phyloP scores from a whole-genome alignment of 1,139 yeast genomes.

The Suhomyces yuchorum region DNA sequence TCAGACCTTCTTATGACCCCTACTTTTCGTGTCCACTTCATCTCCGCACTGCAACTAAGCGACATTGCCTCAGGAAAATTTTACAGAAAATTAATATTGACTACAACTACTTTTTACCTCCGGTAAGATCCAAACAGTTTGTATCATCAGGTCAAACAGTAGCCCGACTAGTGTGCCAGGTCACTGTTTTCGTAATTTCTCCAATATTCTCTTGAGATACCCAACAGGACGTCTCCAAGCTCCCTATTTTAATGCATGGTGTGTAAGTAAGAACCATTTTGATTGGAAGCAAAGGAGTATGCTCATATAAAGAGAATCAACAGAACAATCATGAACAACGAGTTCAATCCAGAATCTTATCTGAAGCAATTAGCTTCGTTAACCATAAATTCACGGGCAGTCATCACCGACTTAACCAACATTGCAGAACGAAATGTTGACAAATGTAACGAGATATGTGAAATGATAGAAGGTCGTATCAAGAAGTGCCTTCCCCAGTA shows the following conservation, averaged over 20 bases:
- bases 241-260: constrained; percentile 8
- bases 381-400: constrained; percentile 42
- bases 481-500: constrained; percentile 41
- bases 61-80: constrained; percentile 5
- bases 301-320: constrained; percentile 3
- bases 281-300: constrained; percentile 4
- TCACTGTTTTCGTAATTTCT: constrained; percentile 9
- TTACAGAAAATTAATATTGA: not conserved
- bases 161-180: constrained; percentile 5
- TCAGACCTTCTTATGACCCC: too few relatives aligned
- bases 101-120: constrained; percentile 1
- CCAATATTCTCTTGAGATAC: constrained; percentile 3
- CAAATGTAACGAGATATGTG: constrained; percentile 35
- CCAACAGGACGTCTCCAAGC: constrained; percentile 2
- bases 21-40: not conserved
- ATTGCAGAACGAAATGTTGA: constrained; percentile 38
- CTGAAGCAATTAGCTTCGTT: constrained; percentile 35
- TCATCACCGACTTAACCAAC: constrained; percentile 43
- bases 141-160: constrained; percentile 9
- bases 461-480: constrained; percentile 38
- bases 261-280: constrained; percentile 10
- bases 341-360: constrained; percentile 34
- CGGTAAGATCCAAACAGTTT: constrained; percentile 9
- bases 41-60: not conserved
- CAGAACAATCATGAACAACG: constrained; percentile 7